phyloP scores from a whole-genome alignment of 2,329 filamentous ascomycete species.

The Cercospora janseana region DNA sequence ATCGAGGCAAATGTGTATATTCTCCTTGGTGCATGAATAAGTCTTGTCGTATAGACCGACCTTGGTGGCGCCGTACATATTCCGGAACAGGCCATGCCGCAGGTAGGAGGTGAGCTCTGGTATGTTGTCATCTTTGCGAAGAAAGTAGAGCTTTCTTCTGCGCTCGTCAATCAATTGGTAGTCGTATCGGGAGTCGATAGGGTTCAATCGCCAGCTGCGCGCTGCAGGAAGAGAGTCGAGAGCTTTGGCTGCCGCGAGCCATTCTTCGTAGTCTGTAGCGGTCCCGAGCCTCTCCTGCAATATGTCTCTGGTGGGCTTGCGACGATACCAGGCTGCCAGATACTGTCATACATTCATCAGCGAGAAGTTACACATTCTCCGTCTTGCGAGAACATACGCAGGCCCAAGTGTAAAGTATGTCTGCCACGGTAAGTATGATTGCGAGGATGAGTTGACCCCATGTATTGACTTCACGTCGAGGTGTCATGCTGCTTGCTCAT shows the following conservation, averaged over 20 bases:
- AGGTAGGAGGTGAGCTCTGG: conserved; percentile 73
- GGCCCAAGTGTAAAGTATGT: conserved; percentile 3
- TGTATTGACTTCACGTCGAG: conserved; percentile 2
- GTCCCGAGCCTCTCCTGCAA: conserved; percentile 17
- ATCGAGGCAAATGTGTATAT: conserved; percentile 88
- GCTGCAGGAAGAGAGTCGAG: conserved; percentile 20
- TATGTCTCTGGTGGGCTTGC: conserved; percentile 14
- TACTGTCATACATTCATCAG: conserved; percentile 4
- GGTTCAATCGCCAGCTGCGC: conserved; percentile 27
- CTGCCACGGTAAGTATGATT: conserved; percentile 6
- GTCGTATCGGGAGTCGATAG: conserved; percentile 25
- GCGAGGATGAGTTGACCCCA: conserved; percentile 5
- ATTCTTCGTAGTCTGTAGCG: conserved; percentile 22
- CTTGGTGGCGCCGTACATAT: conserved; percentile 84
- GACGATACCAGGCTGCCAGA: conserved; percentile 5
- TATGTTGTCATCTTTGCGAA: conserved; percentile 20
- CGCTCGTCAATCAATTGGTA: conserved; percentile 25
- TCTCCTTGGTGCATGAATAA: conserved; percentile 84
- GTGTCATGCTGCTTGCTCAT: conserved; percentile 1
- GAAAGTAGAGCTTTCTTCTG: conserved; percentile 16
- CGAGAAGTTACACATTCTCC: neutral
- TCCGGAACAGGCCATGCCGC: conserved; percentile 73
- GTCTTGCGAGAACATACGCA: neutral
- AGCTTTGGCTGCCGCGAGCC: conserved; percentile 22
- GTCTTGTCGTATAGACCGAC: conserved; percentile 79